phyloP scores from a whole-genome alignment of 257 asterid species.

The Primulina eburnea region DNA sequence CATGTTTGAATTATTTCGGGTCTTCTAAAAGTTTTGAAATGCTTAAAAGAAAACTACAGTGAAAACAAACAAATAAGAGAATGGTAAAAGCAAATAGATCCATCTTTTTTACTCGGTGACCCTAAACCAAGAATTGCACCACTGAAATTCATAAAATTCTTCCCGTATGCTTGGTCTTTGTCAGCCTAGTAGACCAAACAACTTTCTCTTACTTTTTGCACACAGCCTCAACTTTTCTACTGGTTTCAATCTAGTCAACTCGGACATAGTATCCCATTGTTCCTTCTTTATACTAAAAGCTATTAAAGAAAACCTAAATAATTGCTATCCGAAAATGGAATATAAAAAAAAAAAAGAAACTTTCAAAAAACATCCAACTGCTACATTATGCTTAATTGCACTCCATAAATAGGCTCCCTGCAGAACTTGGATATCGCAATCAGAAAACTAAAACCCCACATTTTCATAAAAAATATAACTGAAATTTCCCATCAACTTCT shows the following conservation, averaged over 20 bases:
- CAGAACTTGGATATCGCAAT: neutral
- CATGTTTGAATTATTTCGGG: neutral
- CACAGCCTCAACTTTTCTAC: neutral
- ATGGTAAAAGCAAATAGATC: slow-evolving; percentile 3
- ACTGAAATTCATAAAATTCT: slow-evolving; percentile 3
- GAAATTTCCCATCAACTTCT: neutral
- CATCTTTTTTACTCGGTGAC: neutral
- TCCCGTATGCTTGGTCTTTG: neutral
- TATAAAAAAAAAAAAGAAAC: neutral
- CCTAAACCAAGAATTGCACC: neutral
- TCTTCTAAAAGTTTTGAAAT: slow-evolving; percentile 7
- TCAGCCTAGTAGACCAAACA: neutral
- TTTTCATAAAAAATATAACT: neutral
- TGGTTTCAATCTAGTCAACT: neutral
- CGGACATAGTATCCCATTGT: neutral
- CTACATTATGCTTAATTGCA: neutral
- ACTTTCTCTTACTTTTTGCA: neutral
- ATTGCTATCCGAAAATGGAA: neutral
- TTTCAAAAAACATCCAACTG: neutral
- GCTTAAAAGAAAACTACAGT: slow-evolving; percentile 1
- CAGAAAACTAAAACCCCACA: neutral
- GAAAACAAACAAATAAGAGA: slow-evolving; percentile 1
- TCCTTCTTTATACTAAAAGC: neutral
- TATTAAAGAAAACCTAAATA: neutral
- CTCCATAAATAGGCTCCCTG: neutral